Percentiles rank a stretch among this genome's conserved stretches.
These are phyloP conservation scores for Aspergillus olivimuriae DNA, from an alignment of 495 filamentous ascomycete genomes.

Conservation along the genomic window DNA sequence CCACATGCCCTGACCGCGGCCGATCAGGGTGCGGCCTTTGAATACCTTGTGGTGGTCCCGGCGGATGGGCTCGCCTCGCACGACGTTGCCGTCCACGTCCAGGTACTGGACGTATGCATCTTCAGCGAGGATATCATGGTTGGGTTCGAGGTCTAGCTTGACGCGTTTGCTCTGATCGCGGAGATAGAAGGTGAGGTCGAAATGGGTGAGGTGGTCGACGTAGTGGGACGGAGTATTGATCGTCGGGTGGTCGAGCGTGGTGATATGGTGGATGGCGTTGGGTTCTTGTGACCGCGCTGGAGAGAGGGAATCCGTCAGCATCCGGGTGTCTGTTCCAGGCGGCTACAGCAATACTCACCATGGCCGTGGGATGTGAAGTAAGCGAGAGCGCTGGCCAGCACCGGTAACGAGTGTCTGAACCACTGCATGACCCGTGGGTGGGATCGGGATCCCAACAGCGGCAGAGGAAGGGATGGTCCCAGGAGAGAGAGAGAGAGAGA, in stretches of 20 bases:
- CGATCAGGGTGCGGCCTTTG: constrained; percentile 70
- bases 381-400: constrained; percentile 17
- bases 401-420: constrained; percentile 10
- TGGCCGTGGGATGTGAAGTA: constrained; percentile 9
- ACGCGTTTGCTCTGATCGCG: constrained; percentile 61
- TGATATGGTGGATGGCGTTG: constrained; percentile 68
- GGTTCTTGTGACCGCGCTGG: constrained; percentile 67
- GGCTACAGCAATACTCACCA: constrained; percentile 10
- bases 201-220: constrained; percentile 70
- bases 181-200: constrained; percentile 75
- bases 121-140: constrained; percentile 79
- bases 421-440: constrained; percentile 13
- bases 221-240: constrained; percentile 75
- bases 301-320: too few species aligned
- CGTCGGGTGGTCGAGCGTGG: constrained; percentile 63
- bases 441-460: constrained; percentile 2
- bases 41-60: constrained; percentile 73
- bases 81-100: constrained; percentile 58
- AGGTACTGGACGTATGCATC: constrained; percentile 70
- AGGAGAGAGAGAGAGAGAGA: constrained; percentile 1
- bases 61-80: constrained; percentile 55
- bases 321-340: too few species aligned
- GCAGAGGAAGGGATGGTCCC: constrained; percentile 1
- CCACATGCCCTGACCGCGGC: constrained; percentile 60
- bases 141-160: constrained; percentile 80